Evolutionary conservation across 768 basidiomycete genomes (phyloP).

Genomic region (Cyathus striatus): DNA sequence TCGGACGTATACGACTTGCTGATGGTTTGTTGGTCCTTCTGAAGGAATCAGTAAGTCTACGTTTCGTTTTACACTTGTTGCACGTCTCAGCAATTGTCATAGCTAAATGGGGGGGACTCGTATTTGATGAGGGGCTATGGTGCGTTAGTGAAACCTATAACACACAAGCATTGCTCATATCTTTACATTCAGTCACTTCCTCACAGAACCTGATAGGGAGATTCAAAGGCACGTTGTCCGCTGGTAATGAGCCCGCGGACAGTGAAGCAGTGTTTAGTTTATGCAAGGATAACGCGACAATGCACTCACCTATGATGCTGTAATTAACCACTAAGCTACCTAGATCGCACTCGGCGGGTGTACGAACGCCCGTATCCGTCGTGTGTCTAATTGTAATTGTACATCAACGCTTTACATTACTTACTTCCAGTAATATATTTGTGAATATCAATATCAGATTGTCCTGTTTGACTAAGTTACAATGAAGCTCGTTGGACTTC

Average conservation of each 20-base stretch:
- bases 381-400: too few species aligned
- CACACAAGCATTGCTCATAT: conserved; percentile 14
- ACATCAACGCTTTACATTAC: too few species aligned
- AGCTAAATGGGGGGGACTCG: not conserved
- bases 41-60: conserved; percentile 42
- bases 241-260: conserved; percentile 25
- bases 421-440: too few species aligned
- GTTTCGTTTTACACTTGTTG: not conserved
- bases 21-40: conserved; percentile 57
- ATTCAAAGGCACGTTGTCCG: conserved; percentile 26
- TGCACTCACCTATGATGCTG: not conserved
- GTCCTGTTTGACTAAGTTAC: too few species aligned
- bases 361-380: too few species aligned
- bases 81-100: not conserved
- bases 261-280: conserved; percentile 54
- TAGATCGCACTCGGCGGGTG: too few species aligned
- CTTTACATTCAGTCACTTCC: conserved; percentile 32
- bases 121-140: conserved; percentile 25
- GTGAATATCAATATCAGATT: too few species aligned
- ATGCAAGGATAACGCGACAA: conserved; percentile 21
- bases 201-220: conserved; percentile 49
- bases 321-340: too few species aligned
- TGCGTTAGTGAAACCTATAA: conserved; percentile 46
- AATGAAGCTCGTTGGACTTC: too few species aligned
- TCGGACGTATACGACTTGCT: conserved; percentile 51